Evolutionary conservation across 2,329 filamentous ascomycete species (phyloP).

Genomic region (Aspergillus tanneri): DNA sequence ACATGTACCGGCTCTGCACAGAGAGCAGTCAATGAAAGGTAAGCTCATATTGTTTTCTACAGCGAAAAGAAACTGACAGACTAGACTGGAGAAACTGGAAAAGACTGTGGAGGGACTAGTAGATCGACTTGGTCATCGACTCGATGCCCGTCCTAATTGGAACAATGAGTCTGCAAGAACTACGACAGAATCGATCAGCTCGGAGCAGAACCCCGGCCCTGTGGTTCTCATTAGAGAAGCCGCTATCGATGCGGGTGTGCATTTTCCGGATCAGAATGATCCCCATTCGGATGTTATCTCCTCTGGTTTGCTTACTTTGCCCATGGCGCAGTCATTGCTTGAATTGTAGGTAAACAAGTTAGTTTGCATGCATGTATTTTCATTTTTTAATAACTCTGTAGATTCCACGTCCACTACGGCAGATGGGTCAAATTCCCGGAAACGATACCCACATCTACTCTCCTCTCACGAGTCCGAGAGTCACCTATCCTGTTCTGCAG

Average conservation of each 20-base stretch:
- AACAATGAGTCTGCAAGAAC: not conserved
- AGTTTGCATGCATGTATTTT: not conserved
- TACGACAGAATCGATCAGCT: slow-evolving; percentile 12
- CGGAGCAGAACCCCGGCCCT: slow-evolving; percentile 22
- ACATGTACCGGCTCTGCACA: not conserved
- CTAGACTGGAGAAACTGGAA: slow-evolving; percentile 2
- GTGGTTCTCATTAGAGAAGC: slow-evolving; percentile 34
- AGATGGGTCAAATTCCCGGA: slow-evolving; percentile 42
- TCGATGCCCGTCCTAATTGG: not conserved
- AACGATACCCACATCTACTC: slow-evolving; percentile 19
- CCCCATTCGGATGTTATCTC: not conserved
- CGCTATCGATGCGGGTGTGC: slow-evolving; percentile 28
- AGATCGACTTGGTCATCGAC: slow-evolving; percentile 3
- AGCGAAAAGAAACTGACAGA: too few species aligned
- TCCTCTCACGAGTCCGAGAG: slow-evolving; percentile 35
- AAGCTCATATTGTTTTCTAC: not conserved
- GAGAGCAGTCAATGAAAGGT: not conserved
- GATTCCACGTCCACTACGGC: slow-evolving; percentile 45
- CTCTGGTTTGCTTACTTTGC: not conserved
- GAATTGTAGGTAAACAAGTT: not conserved
- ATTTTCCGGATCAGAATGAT: slow-evolving; percentile 11
- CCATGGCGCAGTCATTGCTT: not conserved
- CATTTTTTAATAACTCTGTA: too few species aligned
- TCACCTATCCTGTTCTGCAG: slow-evolving; percentile 43
- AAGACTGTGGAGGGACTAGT: not conserved